Percentiles rank a stretch among this genome's conserved stretches.
These are phyloP conservation scores for Rhizomucor pusillus DNA, from an alignment of 371 early-diverging fungal species.

Conservation along the genomic window DNA sequence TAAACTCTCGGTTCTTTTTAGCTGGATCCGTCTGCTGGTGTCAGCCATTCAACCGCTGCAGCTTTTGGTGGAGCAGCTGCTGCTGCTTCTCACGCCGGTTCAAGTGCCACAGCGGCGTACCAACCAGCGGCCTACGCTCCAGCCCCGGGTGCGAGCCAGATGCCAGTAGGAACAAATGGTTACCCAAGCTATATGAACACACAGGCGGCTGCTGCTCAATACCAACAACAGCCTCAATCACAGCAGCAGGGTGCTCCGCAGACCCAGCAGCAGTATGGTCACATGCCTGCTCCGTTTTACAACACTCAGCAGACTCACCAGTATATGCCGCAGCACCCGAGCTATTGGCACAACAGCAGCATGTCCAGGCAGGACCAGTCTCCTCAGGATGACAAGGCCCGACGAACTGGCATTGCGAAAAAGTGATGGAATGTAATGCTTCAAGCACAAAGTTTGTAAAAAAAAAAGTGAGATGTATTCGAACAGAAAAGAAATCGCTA, in stretches of 20 bases:
- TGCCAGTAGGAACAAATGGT: slow-evolving; percentile 18
- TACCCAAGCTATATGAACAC: slow-evolving; percentile 25
- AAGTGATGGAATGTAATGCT: slow-evolving; percentile 2
- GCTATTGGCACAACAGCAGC: slow-evolving; percentile 30
- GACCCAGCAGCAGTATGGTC: slow-evolving; percentile 27
- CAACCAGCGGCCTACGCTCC: slow-evolving; percentile 13
- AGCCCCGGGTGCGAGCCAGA: slow-evolving; percentile 9
- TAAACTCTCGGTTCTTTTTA: neutral
- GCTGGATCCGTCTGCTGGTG: slow-evolving; percentile 6
- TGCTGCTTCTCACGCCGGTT: slow-evolving; percentile 11
- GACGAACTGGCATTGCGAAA: slow-evolving; percentile 13
- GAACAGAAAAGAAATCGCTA: neutral
- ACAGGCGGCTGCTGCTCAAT: slow-evolving; percentile 9
- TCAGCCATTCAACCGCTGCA: slow-evolving; percentile 5
- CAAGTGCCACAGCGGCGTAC: slow-evolving; percentile 8
- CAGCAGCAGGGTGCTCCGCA: slow-evolving; percentile 23
- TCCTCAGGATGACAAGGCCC: slow-evolving; percentile 23
- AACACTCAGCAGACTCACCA: slow-evolving; percentile 31
- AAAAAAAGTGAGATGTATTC: neutral
- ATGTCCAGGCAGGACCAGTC: slow-evolving; percentile 20
- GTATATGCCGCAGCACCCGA: slow-evolving; percentile 33
- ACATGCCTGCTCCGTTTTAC: slow-evolving; percentile 32
- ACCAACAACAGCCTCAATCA: slow-evolving; percentile 11
- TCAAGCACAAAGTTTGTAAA: too few species aligned
- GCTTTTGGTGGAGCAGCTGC: slow-evolving; percentile 9